Conservation (phyloP, 495 filamentous ascomycete genomes). For the Penicillium salamii region DNA sequence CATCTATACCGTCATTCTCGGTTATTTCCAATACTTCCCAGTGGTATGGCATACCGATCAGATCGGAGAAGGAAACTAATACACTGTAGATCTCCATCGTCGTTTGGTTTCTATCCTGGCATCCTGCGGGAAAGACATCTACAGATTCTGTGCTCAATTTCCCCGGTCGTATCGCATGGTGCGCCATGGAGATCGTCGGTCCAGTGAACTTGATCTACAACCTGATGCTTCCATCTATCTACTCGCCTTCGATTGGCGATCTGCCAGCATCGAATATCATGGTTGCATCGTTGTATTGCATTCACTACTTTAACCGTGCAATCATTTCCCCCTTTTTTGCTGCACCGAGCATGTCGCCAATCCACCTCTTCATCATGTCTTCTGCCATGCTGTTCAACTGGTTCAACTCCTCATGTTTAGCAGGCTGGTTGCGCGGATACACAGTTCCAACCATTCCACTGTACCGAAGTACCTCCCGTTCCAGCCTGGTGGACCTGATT, state of each 20-base stretch:
- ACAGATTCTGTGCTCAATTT: constrained; percentile 68
- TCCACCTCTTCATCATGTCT: constrained; percentile 62
- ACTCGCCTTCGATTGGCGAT: constrained; percentile 13
- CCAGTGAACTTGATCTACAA: constrained; percentile 75
- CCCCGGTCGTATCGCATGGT: constrained; percentile 85
- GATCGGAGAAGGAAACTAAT: neutral
- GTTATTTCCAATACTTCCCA: constrained; percentile 51
- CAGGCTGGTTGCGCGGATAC: constrained; percentile 68
- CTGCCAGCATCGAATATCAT: constrained; percentile 33
- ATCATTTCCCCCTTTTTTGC: constrained; percentile 73
- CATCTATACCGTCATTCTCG: constrained; percentile 47
- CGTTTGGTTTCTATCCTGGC: constrained; percentile 64
- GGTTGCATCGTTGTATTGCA: constrained; percentile 38
- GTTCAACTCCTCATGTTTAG: constrained; percentile 71
- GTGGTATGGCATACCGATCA: constrained; percentile 28
- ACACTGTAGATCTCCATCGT: constrained; percentile 47
- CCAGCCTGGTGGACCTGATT: constrained; percentile 3
- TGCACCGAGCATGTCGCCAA: constrained; percentile 88
- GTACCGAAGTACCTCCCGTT: constrained; percentile 5
- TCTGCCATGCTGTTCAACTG: constrained; percentile 70
- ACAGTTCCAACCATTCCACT: constrained; percentile 35
- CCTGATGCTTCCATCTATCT: constrained; percentile 58
- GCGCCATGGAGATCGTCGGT: constrained; percentile 78
- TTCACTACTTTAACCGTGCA: constrained; percentile 89
- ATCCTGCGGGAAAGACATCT: constrained; percentile 85